Evolutionary conservation across 2,329 filamentous ascomycete species (phyloP), one percentile per base, ranked within the genome.

Genomic region (Aspergillus ibericus): DNA sequence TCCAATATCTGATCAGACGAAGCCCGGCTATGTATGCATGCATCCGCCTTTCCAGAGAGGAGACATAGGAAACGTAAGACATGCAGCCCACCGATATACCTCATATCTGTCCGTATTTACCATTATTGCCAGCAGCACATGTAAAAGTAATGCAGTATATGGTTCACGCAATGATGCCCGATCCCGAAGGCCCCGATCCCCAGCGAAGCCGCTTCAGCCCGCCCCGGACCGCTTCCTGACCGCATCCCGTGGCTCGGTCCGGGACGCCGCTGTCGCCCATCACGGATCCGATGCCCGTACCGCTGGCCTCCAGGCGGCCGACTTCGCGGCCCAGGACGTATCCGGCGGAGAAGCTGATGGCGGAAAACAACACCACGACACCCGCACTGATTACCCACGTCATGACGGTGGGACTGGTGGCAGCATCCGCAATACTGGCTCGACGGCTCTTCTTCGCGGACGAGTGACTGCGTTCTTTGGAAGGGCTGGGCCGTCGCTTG

Each of bases 371-470:
- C 2, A 88, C 83, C 1, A 88, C 83, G 16, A 88, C 85, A 2
- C 86, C 85, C 0, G 86, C 86, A 50, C 84, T 85, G 48, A 88
- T 82, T 4, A 88, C 83, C 86, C 86, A 88, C 0, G 85, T 87
- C 64, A 88, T 81, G 8, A 88, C 74, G 0, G 85, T 88, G 0
- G 85, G 85, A 32, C 79, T 83, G 58, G 85, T 78, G 6, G 72
- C 63, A 3, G 70, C 65, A 16, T 77, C 72, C 2, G 68, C 57
- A 38, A 71, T 55, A 38, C 60, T 69, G 4, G 67, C 58, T 6
- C 70, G 73, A 15, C 72, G 75, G n/a, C 67, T 68, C 64, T 72
- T 77, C 60, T 73, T 75, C 27, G 70, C 66, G 15, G 60, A 56
- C n/a, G 71, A 66, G n/a, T 65, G 58, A 29, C 67, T 66, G 25